These are phyloP conservation scores for Fusarium illudens DNA, from an alignment of 2,329 filamentous ascomycete species.

Conservation along the genomic window DNA sequence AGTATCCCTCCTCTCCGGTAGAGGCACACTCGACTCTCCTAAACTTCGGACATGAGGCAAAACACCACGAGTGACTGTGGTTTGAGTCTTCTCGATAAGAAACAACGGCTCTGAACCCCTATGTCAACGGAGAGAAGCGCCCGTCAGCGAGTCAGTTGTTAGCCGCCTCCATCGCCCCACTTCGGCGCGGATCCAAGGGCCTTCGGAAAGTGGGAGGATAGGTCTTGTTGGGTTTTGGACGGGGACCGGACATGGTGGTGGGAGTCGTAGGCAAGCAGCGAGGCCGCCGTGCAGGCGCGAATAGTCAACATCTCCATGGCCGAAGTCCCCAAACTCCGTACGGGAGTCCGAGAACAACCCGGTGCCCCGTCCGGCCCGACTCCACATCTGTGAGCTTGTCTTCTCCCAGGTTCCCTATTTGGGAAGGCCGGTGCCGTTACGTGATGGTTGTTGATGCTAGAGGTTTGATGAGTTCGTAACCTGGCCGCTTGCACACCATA, in stretches of 20 bases:
- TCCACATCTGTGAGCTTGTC: conserved; percentile 24
- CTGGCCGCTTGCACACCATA: background rate
- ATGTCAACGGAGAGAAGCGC: background rate
- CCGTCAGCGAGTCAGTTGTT: conserved; percentile 3
- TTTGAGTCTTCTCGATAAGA: conserved; percentile 1
- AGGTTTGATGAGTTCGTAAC: conserved; percentile 4
- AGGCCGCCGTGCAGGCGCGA: background rate
- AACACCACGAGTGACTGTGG: background rate
- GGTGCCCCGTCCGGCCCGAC: conserved; percentile 17
- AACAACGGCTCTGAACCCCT: background rate
- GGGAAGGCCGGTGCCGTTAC: conserved; percentile 12
- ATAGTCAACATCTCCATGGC: background rate
- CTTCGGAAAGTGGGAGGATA: background rate
- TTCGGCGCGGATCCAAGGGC: background rate
- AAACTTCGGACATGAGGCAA: background rate
- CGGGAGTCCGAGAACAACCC: background rate
- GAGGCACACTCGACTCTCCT: background rate
- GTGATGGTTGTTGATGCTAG: conserved; percentile 24
- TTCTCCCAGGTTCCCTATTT: conserved; percentile 14
- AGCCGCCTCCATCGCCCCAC: background rate
- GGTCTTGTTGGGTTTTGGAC: background rate
- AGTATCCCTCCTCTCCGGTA: background rate
- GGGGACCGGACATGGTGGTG: background rate
- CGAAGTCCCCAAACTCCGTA: background rate
- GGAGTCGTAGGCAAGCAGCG: background rate